Base-by-base conservation (phyloP, 179 eudicot species). In the Gypsophila paniculata region DNA sequence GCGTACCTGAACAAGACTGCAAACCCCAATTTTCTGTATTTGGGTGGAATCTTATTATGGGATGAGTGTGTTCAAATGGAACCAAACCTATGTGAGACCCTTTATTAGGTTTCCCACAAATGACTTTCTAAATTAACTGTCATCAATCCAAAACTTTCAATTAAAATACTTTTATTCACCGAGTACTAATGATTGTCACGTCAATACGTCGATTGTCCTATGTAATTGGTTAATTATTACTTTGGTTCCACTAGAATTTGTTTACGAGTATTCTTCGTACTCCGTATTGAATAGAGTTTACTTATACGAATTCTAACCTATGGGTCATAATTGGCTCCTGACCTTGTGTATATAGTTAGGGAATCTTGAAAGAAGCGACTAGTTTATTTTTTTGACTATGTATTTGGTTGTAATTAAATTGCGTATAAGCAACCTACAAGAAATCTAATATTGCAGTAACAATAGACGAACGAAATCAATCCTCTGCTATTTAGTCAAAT, bases 121-220 rank as follows among this genome's bases (percentile, higher is more conserved):
- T n/a, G n/a, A n/a, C n/a, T n/a, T n/a, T n/a, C n/a, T n/a, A n/a
- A n/a, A n/a, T n/a, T n/a, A n/a, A n/a, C n/a, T n/a, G n/a, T n/a
- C n/a, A n/a, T n/a, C n/a, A n/a, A n/a, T n/a, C n/a, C n/a, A n/a
- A n/a, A n/a, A n/a, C n/a, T n/a, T n/a, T n/a, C n/a, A n/a, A n/a
- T n/a, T n/a, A n/a, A n/a, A n/a, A n/a, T n/a, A n/a, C n/a, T n/a
- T n/a, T n/a, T n/a, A n/a, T n/a, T n/a, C n/a, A n/a, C n/a, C n/a
- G n/a, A n/a, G n/a, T n/a, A 65, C 68, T 21, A 70, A 58, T 74
- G 58, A 68, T 42, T 66, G 57, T 66, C 78, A 75, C 69, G 46
- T 71, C 82, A 71, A 70, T 19, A 66, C 49, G 69, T 65, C 68
- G 2, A n/a, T 63, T 38, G 68, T 18, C 48, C 38, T 29, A 26